Conservation (phyloP, 176 grass and related monocot genomes). For the Oryza glumipatula region DNA sequence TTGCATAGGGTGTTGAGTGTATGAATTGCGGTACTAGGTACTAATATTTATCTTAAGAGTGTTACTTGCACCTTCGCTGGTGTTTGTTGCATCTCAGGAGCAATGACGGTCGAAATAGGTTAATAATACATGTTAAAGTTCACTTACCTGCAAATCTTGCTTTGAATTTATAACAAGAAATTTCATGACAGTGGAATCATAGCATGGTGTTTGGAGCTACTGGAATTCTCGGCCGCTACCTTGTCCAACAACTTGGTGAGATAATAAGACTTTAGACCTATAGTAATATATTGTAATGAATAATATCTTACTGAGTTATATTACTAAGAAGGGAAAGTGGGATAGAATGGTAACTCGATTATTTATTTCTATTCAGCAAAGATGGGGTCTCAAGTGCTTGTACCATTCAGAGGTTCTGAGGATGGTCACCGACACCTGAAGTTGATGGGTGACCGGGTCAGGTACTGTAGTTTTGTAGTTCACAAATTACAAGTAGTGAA, state of each 20-base stretch:
- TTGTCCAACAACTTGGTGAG: slow-evolving; percentile 96
- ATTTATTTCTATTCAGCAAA: slow-evolving; percentile 68
- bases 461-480: slow-evolving; percentile 37
- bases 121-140: neutral
- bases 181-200: slow-evolving; percentile 78
- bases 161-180: slow-evolving; percentile 5
- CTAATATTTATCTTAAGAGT: neutral
- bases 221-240: slow-evolving; percentile 93
- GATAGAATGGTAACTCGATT: neutral
- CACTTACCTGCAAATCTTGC: slow-evolving; percentile 10
- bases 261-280: slow-evolving; percentile 18
- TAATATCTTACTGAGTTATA: neutral
- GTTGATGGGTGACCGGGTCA: slow-evolving; percentile 96
- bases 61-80: neutral
- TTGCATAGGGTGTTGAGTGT: neutral
- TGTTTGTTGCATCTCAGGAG: slow-evolving; percentile 18
- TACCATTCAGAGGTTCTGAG: slow-evolving; percentile 92
- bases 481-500: neutral
- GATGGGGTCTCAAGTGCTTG: slow-evolving; percentile 96
- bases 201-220: slow-evolving; percentile 98
- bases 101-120: neutral
- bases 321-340: neutral
- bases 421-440: slow-evolving; percentile 92
- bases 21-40: neutral
- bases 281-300: neutral